Percentiles rank a stretch among this genome's conserved stretches.
Evolutionary conservation across 2,329 filamentous ascomycete species (phyloP).

Genomic region (Fusarium foetens): DNA sequence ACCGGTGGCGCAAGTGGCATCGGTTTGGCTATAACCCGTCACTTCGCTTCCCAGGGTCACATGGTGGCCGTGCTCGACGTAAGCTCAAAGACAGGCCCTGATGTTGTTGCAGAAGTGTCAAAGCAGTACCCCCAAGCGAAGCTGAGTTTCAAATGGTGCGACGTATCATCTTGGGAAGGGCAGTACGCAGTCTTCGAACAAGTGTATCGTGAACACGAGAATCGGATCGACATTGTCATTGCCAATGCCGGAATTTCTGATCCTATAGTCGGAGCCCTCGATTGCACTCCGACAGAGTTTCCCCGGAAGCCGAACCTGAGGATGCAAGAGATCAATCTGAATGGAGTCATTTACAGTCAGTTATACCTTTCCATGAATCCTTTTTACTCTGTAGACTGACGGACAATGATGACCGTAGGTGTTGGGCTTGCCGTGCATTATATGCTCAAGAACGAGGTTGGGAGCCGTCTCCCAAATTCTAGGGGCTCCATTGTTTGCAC

Average conservation of each 20-base stretch:
- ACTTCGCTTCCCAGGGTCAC: background rate
- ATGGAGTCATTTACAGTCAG: background rate
- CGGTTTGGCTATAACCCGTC: background rate
- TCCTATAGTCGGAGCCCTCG: background rate
- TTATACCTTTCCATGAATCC: rapidly evolving
- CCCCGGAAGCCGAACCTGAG: background rate
- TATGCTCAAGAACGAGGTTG: background rate
- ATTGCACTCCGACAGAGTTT: background rate
- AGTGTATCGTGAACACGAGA: background rate
- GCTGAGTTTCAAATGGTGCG: background rate
- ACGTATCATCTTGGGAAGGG: background rate
- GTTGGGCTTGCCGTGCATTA: background rate
- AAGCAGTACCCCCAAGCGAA: background rate
- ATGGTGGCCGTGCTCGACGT: conserved; percentile 1
- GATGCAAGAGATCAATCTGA: background rate
- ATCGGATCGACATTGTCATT: background rate
- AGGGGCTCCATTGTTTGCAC: conserved; percentile 4
- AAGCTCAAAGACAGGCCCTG: background rate
- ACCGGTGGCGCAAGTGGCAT: background rate
- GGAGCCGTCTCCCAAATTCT: background rate
- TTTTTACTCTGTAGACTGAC: rapidly evolving
- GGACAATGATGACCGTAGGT: rapidly evolving
- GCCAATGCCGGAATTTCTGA: conserved; percentile 2
- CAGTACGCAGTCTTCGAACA: background rate
- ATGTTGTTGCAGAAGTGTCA: background rate